Evolutionary conservation across 2,329 filamentous ascomycete genomes (phyloP).

Genomic region (Aureobasidium subglaciale): DNA sequence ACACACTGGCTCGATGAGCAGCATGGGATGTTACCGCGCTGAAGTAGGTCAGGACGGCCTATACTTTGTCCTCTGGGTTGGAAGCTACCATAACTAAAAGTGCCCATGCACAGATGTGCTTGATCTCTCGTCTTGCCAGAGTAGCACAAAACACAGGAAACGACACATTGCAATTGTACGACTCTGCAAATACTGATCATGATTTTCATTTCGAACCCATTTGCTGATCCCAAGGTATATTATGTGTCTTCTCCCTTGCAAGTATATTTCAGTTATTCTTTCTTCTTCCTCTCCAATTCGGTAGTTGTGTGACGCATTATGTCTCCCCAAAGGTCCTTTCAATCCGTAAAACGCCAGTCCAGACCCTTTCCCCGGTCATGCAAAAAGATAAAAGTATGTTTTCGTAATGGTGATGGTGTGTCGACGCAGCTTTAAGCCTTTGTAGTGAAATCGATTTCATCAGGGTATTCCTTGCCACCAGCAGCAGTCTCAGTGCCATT

Average conservation of each 20-base stretch:
- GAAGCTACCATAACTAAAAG: no score
- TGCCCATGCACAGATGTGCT: no score
- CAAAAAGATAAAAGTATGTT: background rate
- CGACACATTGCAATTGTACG: no score
- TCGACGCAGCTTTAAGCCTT: constrained; percentile 30
- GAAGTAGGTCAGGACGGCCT: no score
- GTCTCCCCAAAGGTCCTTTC: background rate
- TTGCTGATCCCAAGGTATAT: no score
- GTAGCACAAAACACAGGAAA: no score
- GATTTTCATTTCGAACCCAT: no score
- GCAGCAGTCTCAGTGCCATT: constrained; percentile 62
- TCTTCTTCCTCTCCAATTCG: background rate
- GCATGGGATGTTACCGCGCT: no score
- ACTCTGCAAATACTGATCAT: no score
- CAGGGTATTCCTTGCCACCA: constrained; percentile 40
- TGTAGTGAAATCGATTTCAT: constrained; percentile 85
- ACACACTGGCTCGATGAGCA: no score
- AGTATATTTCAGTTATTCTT: background rate
- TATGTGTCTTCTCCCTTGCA: background rate
- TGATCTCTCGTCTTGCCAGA: no score
- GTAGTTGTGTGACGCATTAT: background rate
- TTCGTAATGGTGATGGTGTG: background rate
- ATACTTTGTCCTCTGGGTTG: no score
- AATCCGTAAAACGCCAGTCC: background rate
- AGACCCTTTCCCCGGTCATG: background rate